Evolutionary conservation across 164 flowering plant genomes (phyloP).

Genomic region (Magnolia sinica): DNA sequence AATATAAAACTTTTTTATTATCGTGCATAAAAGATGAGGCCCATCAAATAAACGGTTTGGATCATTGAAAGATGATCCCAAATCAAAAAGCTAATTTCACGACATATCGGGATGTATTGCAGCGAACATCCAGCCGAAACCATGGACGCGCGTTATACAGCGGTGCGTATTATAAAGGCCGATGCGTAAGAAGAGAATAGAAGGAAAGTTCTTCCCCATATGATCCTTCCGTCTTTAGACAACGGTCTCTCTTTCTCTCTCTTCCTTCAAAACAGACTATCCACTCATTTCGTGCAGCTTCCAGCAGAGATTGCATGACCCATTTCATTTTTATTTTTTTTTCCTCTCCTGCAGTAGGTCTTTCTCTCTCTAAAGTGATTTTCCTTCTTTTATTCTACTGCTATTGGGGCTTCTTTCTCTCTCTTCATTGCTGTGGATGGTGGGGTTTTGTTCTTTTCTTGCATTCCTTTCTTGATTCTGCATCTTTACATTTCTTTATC

Average conservation of each 20-base stretch:
- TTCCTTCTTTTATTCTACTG: constrained; percentile 10
- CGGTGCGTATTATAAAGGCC: too few relatives aligned
- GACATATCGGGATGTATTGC: too few relatives aligned
- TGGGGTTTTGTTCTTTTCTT: constrained; percentile 20
- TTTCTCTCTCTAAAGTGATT: constrained; percentile 6
- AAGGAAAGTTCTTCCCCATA: not conserved
- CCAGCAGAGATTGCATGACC: constrained; percentile 12
- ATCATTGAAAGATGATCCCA: too few relatives aligned
- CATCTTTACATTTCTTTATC: constrained; percentile 18
- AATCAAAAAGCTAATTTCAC: too few relatives aligned
- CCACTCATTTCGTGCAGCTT: constrained; percentile 1
- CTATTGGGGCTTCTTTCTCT: constrained; percentile 6
- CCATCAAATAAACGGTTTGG: too few relatives aligned
- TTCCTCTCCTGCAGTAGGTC: constrained; percentile 6
- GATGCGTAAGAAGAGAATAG: not conserved
- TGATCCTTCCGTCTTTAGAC: not conserved
- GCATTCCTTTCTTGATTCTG: constrained; percentile 21
- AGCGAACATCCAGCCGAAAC: too few relatives aligned
- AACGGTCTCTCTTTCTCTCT: constrained; percentile 8
- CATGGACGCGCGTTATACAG: too few relatives aligned
- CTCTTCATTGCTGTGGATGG: constrained; percentile 8
- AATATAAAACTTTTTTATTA: too few relatives aligned
- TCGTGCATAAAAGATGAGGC: too few relatives aligned
- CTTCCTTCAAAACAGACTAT: not conserved
- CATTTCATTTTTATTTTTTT: not conserved